phyloP scores from a whole-genome alignment of 1,284 basidiomycete genomes.

The Boletellus sp. region DNA sequence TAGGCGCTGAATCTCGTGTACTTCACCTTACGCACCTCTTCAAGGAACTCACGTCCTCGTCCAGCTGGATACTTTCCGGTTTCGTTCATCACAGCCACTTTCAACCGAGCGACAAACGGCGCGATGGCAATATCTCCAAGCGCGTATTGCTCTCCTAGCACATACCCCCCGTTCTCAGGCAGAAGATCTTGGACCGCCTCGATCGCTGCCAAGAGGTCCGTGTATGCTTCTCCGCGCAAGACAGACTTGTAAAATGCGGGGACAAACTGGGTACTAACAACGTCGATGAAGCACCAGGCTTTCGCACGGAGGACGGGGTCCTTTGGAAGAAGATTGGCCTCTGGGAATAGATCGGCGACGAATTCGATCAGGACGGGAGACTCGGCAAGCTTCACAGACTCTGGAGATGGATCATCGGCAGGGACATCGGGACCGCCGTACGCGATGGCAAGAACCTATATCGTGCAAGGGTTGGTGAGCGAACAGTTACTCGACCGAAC shows the following conservation, averaged over 20 bases:
- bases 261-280: conserved; percentile 39
- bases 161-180: conserved; percentile 37
- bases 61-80: conserved; percentile 30
- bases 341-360: conserved; percentile 42
- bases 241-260: conserved; percentile 38
- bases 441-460: conserved; percentile 43
- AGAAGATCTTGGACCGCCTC: conserved; percentile 44
- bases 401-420: conserved; percentile 40
- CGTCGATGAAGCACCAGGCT: conserved; percentile 42
- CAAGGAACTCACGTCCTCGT: conserved; percentile 28
- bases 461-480: not conserved
- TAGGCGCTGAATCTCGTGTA: conserved; percentile 34
- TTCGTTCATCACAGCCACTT: conserved; percentile 27
- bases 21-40: conserved; percentile 23
- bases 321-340: conserved; percentile 38
- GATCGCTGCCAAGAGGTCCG: conserved; percentile 39
- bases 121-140: conserved; percentile 33
- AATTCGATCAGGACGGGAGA: conserved; percentile 47
- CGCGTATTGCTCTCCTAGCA: conserved; percentile 42
- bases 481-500: not conserved
- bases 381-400: conserved; percentile 44
- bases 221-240: conserved; percentile 40
- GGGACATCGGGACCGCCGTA: conserved; percentile 42
- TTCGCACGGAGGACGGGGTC: conserved; percentile 43
- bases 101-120: conserved; percentile 35